Percentiles rank a stretch among this genome's conserved stretches.
Evolutionary conservation across 495 filamentous ascomycete genomes (phyloP).

Genomic region (Parachaetomium inaequale): DNA sequence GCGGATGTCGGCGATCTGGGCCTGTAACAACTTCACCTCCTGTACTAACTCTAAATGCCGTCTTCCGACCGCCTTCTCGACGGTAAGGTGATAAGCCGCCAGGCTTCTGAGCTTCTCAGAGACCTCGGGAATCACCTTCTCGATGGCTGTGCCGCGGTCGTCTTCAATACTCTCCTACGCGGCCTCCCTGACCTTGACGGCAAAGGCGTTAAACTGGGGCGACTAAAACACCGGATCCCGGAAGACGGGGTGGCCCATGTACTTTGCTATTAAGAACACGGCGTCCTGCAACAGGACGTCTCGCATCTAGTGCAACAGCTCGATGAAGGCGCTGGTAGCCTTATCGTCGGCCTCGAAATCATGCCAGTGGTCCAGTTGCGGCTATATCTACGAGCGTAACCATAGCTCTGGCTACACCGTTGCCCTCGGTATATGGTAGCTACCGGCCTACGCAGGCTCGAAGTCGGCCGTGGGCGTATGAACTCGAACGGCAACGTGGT

Average conservation of each 20-base stretch:
- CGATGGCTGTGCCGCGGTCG: not conserved
- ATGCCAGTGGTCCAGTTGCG: no score
- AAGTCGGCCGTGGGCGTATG: no score
- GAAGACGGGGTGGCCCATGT: not conserved
- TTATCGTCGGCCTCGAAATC: no score
- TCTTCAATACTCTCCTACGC: not conserved
- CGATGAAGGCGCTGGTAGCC: no score
- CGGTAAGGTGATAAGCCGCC: not conserved
- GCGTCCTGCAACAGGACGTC: no score
- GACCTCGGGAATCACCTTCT: conserved; percentile 3
- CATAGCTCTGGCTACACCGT: no score
- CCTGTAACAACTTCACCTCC: not conserved
- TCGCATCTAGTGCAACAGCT: no score
- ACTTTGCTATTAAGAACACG: not conserved
- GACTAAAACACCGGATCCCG: not conserved
- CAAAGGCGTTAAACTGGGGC: conserved; percentile 1
- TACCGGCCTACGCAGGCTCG: no score
- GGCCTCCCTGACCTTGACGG: not conserved
- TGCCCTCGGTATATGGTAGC: no score
- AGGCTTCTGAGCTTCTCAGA: conserved; percentile 1
- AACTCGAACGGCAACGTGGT: no score
- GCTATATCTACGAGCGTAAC: no score
- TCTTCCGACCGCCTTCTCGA: not conserved
- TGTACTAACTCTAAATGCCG: not conserved
- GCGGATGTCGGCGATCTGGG: not conserved